Evolutionary conservation across 805 yeast genomes (phyloP).

Genomic region (Brettanomyces anomalus): DNA sequence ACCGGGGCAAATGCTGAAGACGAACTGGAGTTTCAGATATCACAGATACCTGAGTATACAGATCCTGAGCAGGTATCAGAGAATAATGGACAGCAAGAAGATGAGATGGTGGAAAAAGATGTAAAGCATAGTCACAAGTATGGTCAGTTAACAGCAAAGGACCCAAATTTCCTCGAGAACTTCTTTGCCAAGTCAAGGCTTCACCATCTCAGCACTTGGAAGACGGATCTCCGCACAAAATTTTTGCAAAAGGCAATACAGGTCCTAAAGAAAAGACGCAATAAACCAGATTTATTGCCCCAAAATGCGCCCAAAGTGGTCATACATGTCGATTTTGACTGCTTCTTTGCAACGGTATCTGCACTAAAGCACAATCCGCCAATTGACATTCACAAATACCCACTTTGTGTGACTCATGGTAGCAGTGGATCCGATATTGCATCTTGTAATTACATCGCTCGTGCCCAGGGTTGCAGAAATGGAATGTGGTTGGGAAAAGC

Average conservation of each 20-base stretch:
- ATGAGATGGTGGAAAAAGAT: constrained; percentile 1
- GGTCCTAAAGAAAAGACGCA: constrained; percentile 7
- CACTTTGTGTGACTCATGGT: constrained; percentile 59
- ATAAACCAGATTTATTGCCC: background rate
- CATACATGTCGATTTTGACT: constrained; percentile 86
- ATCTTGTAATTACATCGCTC: constrained; percentile 83
- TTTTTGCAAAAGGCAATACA: constrained; percentile 43
- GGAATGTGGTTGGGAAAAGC: constrained; percentile 89
- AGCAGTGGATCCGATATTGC: constrained; percentile 69
- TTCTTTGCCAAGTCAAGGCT: constrained; percentile 78
- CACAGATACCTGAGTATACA: constrained; percentile 6
- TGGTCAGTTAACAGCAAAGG: constrained; percentile 46
- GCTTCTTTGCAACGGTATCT: constrained; percentile 87
- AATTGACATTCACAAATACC: constrained; percentile 38
- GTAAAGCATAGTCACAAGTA: background rate
- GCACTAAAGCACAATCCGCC: constrained; percentile 43
- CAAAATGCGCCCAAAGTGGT: constrained; percentile 28
- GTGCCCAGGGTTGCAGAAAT: constrained; percentile 67
- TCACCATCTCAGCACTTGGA: constrained; percentile 87
- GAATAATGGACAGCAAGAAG: constrained; percentile 2
- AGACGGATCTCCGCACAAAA: constrained; percentile 56
- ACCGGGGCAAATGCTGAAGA: background rate
- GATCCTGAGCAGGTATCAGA: constrained; percentile 8
- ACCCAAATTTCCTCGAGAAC: constrained; percentile 63
- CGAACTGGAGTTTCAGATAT: constrained; percentile 1